Base-by-base conservation (phyloP, 1,284 basidiomycete genomes). In the Gymnopus androsaceus region DNA sequence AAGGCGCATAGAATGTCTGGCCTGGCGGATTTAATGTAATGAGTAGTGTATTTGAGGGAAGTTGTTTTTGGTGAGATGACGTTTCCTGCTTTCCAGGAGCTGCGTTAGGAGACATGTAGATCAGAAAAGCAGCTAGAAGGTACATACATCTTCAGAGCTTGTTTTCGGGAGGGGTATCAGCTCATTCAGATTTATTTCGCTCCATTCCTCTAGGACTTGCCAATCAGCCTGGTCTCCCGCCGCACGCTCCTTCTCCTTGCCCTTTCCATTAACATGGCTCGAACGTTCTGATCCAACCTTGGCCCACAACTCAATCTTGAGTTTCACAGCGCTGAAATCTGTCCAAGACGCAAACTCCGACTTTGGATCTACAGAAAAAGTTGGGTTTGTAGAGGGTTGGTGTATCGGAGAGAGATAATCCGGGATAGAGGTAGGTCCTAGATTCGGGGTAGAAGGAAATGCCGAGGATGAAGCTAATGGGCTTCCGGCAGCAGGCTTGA, bases 21-120 rank as follows among this genome's bases (percentile, higher is more conserved):
- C 79, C 83, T 9, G 78, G 78, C 12, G 86, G 83, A 21, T 80
- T 75, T 42, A 93, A 75, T 7, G 81, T 77, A 38, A 94, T 63
- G 9, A 93, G 69, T 8, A 92, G 75, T 0, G 88, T 84, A 66
- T 94, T 94, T 21, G 84, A 85, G 1, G 89, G 85, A 31, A 92
- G 69, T 31, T 75, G 75, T 76, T 73, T 0, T 79, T 50, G 9
- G 8, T 73, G 62, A 81, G 74, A 42, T 66, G 63, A 45, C 73
- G 69, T 28, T 80, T 69, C 82, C 86, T 57, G 49, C 57, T 42
- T 42, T 55, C 56, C 66, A 64, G 60, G 57, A 63, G 66, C 56
- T 60, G 61, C 36, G 34, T 57, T 48, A 40, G 56, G 49, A 59
- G 63, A 31, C 54, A 54, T 33, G 28, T n/a, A 33, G 34, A 19